Conservation (phyloP, 2,329 filamentous ascomycete species). For the Acarospora socialis region DNA sequence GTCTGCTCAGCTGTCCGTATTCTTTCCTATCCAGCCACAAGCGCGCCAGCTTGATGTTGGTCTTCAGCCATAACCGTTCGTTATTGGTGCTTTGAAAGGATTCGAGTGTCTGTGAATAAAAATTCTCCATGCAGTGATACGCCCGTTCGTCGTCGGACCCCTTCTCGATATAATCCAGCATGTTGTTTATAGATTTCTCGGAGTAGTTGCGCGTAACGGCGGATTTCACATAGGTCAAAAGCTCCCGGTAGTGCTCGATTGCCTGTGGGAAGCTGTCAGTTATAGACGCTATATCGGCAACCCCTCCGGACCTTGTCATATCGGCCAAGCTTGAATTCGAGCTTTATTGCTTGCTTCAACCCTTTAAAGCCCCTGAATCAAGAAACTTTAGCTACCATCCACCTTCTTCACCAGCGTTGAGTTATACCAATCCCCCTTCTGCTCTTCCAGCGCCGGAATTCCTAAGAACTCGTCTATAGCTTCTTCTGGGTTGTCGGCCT, state of each 20-base stretch:
- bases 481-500: slow-evolving; percentile 69
- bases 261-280: slow-evolving; percentile 43
- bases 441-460: slow-evolving; percentile 66
- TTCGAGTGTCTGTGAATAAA: slow-evolving; percentile 84
- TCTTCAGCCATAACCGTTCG: slow-evolving; percentile 93
- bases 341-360: slow-evolving; percentile 92
- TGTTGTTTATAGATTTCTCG: slow-evolving; percentile 98
- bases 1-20: slow-evolving; percentile 64
- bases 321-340: slow-evolving; percentile 82
- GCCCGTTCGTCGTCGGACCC: slow-evolving; percentile 57
- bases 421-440: slow-evolving; percentile 80
- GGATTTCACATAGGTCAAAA: slow-evolving; percentile 92
- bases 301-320: slow-evolving; percentile 55
- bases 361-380: slow-evolving; percentile 70
- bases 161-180: slow-evolving; percentile 96
- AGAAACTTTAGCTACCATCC: no score
- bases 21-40: slow-evolving; percentile 85
- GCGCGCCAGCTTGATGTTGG: slow-evolving; percentile 90
- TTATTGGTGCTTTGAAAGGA: slow-evolving; percentile 98
- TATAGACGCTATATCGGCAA: slow-evolving; percentile 5
- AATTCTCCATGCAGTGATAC: slow-evolving; percentile 76
- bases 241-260: slow-evolving; percentile 80
- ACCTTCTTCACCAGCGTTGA: no score
- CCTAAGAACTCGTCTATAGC: slow-evolving; percentile 88
- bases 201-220: slow-evolving; percentile 97